Base-by-base conservation (phyloP, 305 asterid genomes). In the Ilex paraguariensis region DNA sequence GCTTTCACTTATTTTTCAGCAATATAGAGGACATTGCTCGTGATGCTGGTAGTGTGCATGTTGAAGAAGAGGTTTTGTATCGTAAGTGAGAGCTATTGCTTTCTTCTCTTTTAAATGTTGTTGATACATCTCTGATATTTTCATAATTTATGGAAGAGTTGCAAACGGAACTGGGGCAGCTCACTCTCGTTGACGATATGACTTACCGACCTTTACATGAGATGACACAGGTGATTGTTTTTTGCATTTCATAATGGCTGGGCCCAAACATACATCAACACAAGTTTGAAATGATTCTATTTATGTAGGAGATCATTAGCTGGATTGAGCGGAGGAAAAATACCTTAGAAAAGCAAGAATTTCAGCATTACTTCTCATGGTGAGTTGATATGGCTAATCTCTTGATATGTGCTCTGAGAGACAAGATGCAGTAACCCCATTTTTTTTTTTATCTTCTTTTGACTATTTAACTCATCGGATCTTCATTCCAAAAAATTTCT, bases 11-110 rank as follows among this genome's bases (percentile, higher is more conserved):
- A 70, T 62, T 44, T n/a, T 53, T n/a, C 90, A 93, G 97, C 62
- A 93, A 93, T 76, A 84, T 93, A 65, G 99, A 93, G 75, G 99
- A 90, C 74, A 82, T 81, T 63, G 78, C 97, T 70, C 99, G 99
- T 60, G 96, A 93, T 81, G 95, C 96, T 82, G 95, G 95, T 59
- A 87, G 97, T 73, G 58, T 83, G 31, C 87, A 93, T 78, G 75
- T 87, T 70, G 91, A 83, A 69, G 97, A 87, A 72, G 96, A 86
- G 60, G 81, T 66, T 74, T 75, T 92, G 76, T 72, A 72, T 68
- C 66, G 98, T 89, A 82, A 87, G 98, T 79, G 67, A 60, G 61
- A 48, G 8, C 73, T 64, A 56, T 15, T 6, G 32, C 44, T 67
- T 68, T 49, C 48, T 66, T 48, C 14, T 56, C 46, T 55, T 45